These are phyloP conservation scores for Pseudocercospora macadamiae DNA, from an alignment of 2,329 filamentous ascomycete species.

Conservation along the genomic window DNA sequence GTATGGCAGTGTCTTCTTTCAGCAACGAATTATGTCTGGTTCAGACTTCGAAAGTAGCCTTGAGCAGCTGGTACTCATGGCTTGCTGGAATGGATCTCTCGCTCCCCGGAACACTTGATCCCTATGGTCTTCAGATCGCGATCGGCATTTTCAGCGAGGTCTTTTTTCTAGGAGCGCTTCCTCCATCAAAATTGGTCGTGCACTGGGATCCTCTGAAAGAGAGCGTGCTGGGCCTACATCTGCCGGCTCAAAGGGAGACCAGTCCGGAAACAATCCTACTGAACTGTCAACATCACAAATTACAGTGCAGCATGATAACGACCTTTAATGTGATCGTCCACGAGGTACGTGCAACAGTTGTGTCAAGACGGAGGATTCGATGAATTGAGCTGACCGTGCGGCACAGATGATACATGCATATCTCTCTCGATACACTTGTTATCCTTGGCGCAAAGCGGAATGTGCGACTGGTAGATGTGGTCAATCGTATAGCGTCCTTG, in stretches of 20 bases:
- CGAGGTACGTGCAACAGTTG: not conserved
- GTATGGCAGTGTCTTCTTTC: constrained; percentile 11
- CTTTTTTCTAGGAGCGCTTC: constrained; percentile 19
- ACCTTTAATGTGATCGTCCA: constrained; percentile 7
- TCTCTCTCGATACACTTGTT: constrained; percentile 16
- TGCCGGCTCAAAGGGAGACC: not conserved
- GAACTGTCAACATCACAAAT: not conserved
- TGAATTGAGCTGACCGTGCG: not conserved
- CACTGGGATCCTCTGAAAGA: not conserved
- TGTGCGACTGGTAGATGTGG: constrained; percentile 11
- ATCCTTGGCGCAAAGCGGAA: constrained; percentile 13
- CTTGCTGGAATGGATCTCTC: not conserved
- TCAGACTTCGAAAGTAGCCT: constrained; percentile 1
- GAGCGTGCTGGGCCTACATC: not conserved
- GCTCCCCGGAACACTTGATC: not conserved
- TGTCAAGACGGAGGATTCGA: not conserved
- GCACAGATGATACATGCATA: constrained; percentile 20
- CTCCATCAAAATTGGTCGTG: constrained; percentile 10
- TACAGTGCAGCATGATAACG: not conserved
- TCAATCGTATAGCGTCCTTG: constrained; percentile 7
- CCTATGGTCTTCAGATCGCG: constrained; percentile 1
- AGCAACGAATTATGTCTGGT: not conserved
- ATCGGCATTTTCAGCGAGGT: constrained; percentile 18
- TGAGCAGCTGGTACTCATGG: constrained; percentile 1
- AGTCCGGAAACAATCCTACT: constrained; percentile 8